Evolutionary conservation across 2,329 filamentous ascomycete species (phyloP).

Genomic region (Phoma sp.): DNA sequence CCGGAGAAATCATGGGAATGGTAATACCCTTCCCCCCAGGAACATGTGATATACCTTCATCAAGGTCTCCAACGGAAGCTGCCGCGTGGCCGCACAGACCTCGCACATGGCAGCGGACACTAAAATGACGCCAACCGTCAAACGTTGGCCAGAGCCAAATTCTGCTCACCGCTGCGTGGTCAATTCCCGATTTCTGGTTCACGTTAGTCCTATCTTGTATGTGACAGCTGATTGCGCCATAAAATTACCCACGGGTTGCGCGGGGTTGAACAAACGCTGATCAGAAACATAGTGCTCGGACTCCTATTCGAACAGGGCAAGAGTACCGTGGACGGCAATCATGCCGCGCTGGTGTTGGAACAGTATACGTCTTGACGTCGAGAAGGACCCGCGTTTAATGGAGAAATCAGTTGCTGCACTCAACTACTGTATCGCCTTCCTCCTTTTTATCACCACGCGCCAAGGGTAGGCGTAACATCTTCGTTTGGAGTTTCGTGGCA

Average conservation of each 20-base stretch:
- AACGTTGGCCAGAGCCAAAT: not conserved
- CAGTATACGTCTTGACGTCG: not conserved
- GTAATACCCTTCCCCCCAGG: not conserved
- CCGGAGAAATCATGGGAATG: not conserved
- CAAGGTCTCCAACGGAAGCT: not conserved
- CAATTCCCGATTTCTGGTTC: not conserved
- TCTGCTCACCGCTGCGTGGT: not conserved
- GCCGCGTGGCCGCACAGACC: conserved; percentile 1
- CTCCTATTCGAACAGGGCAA: not conserved
- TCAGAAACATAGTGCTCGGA: not conserved
- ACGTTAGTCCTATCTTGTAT: not conserved
- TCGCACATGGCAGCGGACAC: not conserved
- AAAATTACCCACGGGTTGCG: not conserved
- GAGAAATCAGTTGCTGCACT: no score
- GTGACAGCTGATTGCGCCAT: conserved; percentile 1
- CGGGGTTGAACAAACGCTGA: not conserved
- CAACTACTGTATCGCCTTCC: no score
- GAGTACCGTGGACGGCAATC: not conserved
- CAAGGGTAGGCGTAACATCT: no score
- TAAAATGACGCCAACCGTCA: conserved; percentile 1
- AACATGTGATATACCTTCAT: not conserved
- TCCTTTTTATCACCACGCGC: no score
- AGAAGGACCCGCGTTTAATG: no score
- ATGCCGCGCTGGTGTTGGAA: not conserved
- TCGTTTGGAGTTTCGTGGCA: no score